phyloP scores from a whole-genome alignment of 305 asterid species.

The Solanum hybrid region DNA sequence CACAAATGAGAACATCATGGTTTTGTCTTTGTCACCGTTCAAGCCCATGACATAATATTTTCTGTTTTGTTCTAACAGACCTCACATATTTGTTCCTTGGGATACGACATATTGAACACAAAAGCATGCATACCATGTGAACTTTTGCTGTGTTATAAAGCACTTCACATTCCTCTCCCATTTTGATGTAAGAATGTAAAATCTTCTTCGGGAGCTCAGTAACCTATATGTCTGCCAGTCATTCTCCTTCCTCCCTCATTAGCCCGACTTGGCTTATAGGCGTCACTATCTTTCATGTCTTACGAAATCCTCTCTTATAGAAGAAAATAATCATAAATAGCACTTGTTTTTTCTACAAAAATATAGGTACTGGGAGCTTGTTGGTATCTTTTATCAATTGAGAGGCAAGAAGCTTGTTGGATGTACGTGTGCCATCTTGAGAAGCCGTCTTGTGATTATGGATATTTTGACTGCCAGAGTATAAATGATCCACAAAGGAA shows the following conservation, averaged over 20 bases:
- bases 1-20: background rate
- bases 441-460: conserved; percentile 4
- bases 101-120: background rate
- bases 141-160: background rate
- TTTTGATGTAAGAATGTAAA: background rate
- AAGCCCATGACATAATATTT: background rate
- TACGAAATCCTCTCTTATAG: background rate
- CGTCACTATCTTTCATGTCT: background rate
- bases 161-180: background rate
- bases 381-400: conserved; percentile 16
- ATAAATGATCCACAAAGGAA: background rate
- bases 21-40: background rate
- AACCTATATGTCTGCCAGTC: background rate
- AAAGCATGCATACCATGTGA: background rate
- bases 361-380: conserved; percentile 12
- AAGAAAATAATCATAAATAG: background rate
- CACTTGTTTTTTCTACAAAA: background rate
- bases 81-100: background rate
- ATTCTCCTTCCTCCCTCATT: background rate
- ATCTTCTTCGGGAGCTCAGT: background rate
- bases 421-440: background rate
- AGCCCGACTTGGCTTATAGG: background rate
- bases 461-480: conserved; percentile 9
- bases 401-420: conserved; percentile 20
- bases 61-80: background rate